Base-by-base conservation (phyloP, 2,329 filamentous ascomycete genomes). In the Aureobasidium sp. region DNA sequence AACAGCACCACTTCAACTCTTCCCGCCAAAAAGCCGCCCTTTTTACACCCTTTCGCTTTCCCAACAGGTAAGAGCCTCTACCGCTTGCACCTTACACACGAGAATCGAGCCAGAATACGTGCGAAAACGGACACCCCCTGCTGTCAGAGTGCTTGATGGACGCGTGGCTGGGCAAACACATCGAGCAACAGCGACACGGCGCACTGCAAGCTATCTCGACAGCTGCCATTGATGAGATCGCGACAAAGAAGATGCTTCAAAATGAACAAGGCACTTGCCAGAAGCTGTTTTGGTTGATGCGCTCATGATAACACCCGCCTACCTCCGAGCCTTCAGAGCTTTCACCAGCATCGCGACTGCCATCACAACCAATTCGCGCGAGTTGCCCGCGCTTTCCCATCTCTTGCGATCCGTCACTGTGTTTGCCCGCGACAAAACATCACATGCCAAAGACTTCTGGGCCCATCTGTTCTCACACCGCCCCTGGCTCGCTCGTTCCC, bases 101-200 rank as follows among this genome's bases (percentile, higher is more conserved):
- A n/a, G 34, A 15, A 34, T 46, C 41, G 53, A 47, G 41, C 41
- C 53, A 46, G 43, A 41, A 36, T 47, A 12, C 53, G 17, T 46
- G 53, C 41, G 53, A 34, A 47, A 29, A 57, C 41, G 41, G 15
- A 57, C 12, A 26, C 41, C 53, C 53, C 53, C 53, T 57, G 32
- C 39, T 46, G 51, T n/a, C 51, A 55, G 53, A 57, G 53, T 46
- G 53, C 37, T 46, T 36, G 41, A 57, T 41, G 44, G 44, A 59
- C 56, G 56, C 56, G 56, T 48, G 56, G 43, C 56, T 59, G 56
- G 56, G 43, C 56, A 59, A 59, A 59, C 56, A 59, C 32, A 59
- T 32, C 20, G 43, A 15, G 56, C 39, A 37, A 32, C 43, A 24
- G 39, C 29, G 41, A 48, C 20, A 48, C 15, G 15, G 56, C 53